Evolutionary conservation across 495 filamentous ascomycete genomes (phyloP).

Genomic region (Beverwykella pulmonaria): DNA sequence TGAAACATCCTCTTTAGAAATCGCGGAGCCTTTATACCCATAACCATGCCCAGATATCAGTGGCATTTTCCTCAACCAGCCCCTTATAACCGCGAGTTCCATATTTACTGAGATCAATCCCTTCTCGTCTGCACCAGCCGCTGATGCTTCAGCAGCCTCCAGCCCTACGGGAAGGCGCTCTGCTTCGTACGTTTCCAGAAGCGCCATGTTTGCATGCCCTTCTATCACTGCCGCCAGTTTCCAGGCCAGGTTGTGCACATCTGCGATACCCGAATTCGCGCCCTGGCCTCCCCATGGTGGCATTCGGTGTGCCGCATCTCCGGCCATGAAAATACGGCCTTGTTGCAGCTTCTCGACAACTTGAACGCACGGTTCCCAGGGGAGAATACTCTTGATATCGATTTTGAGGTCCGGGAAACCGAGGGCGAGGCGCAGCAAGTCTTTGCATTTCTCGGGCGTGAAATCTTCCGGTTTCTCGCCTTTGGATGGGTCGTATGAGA

Average conservation of each 20-base stretch:
- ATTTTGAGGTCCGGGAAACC: conserved; percentile 27
- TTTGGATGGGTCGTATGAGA: conserved; percentile 31
- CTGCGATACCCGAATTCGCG: conserved; percentile 54
- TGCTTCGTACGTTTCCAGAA: background rate
- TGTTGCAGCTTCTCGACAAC: conserved; percentile 37
- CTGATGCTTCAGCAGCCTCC: no score
- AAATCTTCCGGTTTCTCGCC: conserved; percentile 36
- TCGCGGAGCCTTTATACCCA: no score
- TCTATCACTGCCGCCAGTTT: conserved; percentile 44
- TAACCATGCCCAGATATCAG: no score
- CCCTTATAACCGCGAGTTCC: no score
- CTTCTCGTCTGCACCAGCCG: no score
- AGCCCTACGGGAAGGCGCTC: background rate
- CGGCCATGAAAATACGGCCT: conserved; percentile 52
- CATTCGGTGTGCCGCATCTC: conserved; percentile 57
- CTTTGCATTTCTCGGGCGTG: conserved; percentile 26
- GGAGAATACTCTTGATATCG: background rate
- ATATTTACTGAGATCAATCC: no score
- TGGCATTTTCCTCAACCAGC: no score
- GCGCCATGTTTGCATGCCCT: background rate
- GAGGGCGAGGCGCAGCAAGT: conserved; percentile 30
- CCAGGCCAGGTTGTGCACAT: conserved; percentile 55
- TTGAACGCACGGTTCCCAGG: background rate
- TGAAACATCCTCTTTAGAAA: no score
- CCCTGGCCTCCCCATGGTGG: conserved; percentile 55